phyloP scores from a whole-genome alignment of 1,284 basidiomycete species.

The Mycena citricolor region DNA sequence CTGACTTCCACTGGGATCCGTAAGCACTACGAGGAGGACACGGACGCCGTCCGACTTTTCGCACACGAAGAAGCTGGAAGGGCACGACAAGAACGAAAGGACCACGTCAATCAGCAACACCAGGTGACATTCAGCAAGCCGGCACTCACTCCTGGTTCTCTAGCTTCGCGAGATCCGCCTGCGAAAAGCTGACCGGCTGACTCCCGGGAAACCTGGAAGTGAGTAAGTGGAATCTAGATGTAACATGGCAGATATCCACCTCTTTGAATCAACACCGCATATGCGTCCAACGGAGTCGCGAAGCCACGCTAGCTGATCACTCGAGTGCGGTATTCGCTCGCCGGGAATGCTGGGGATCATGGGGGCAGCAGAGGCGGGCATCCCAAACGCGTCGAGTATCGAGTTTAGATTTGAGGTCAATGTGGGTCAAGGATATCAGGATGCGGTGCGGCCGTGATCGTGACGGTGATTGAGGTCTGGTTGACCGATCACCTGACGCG shows the following conservation, averaged over 20 bases:
- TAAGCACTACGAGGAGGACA: constrained; percentile 84
- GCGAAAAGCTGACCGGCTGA: constrained; percentile 88
- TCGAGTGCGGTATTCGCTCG: constrained; percentile 49
- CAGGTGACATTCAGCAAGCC: constrained; percentile 8
- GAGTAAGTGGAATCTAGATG: constrained; percentile 5
- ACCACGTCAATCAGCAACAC: constrained; percentile 5
- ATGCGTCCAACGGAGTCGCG: constrained; percentile 61
- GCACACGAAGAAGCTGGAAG: constrained; percentile 92
- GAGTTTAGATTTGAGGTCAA: too few relatives aligned
- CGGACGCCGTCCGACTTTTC: constrained; percentile 99
- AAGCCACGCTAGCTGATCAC: constrained; percentile 62
- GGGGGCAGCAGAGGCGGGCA: neutral
- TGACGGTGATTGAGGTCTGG: neutral
- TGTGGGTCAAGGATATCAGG: constrained; percentile 12
- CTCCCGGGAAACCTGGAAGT: constrained; percentile 82
- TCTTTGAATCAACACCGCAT: constrained; percentile 61
- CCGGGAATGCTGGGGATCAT: constrained; percentile 68
- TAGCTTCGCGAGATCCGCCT: constrained; percentile 68
- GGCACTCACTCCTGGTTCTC: constrained; percentile 80
- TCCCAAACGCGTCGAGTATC: too few relatives aligned
- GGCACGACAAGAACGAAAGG: constrained; percentile 1
- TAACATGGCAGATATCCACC: constrained; percentile 35
- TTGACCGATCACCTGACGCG: constrained; percentile 23
- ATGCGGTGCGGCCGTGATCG: constrained; percentile 11
- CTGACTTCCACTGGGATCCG: constrained; percentile 69